These are phyloP conservation scores for Lepiota brunneoincarnata DNA, from an alignment of 768 basidiomycete genomes.

Conservation along the genomic window DNA sequence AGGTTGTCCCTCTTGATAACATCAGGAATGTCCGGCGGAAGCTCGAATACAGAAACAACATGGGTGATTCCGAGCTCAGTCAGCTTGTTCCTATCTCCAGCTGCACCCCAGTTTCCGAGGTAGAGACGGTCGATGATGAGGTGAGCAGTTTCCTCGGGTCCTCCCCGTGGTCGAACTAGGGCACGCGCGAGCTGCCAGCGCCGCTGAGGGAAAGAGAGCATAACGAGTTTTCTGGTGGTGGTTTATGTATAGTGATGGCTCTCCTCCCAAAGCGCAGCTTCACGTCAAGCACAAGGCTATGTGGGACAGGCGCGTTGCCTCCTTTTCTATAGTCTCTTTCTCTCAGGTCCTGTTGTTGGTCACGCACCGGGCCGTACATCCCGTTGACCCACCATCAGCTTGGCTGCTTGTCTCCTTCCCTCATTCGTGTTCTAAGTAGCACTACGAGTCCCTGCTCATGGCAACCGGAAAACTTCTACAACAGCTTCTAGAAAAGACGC, in stretches of 20 bases:
- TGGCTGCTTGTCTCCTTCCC: too few species aligned
- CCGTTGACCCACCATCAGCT: too few species aligned
- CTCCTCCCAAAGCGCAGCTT: background rate
- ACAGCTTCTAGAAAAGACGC: background rate
- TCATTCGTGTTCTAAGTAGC: too few species aligned
- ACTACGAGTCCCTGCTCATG: background rate
- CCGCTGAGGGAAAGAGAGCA: constrained; percentile 33
- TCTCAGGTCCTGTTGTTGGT: too few species aligned
- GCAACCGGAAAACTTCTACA: background rate
- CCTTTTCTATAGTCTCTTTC: too few species aligned
- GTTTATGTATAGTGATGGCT: background rate
- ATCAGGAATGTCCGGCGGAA: constrained; percentile 41
- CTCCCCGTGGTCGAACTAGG: constrained; percentile 7
- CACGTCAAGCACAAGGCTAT: background rate
- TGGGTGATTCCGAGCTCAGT: constrained; percentile 66
- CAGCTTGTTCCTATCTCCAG: constrained; percentile 47
- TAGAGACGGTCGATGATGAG: constrained; percentile 50
- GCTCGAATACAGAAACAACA: constrained; percentile 63
- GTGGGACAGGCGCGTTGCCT: background rate
- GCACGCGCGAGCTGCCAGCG: constrained; percentile 25
- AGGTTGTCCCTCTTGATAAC: constrained; percentile 36
- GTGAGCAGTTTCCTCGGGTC: constrained; percentile 25
- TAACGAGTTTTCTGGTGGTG: constrained; percentile 12
- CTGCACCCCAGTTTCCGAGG: constrained; percentile 61
- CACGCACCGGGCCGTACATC: too few species aligned